These are phyloP conservation scores for Coleophoma eucalyptorum DNA, from an alignment of 2,329 filamentous ascomycete species.

Conservation along the genomic window DNA sequence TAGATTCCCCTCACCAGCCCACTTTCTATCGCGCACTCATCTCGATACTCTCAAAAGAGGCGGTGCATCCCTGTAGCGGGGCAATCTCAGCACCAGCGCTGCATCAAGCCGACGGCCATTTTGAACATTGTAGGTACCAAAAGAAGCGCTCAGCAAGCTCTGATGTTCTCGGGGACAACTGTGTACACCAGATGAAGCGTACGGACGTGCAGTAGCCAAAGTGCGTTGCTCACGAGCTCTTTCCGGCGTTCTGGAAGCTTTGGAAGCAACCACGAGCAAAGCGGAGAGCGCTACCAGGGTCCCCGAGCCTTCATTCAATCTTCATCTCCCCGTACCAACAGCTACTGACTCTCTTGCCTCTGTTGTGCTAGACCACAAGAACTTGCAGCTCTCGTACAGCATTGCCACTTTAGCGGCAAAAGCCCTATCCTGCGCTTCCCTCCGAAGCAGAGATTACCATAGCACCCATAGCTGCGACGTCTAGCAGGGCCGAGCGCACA, in stretches of 20 bases:
- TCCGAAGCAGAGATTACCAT: slow-evolving; percentile 11
- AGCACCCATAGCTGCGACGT: slow-evolving; percentile 22
- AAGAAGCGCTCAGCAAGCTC: no score
- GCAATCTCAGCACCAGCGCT: slow-evolving; percentile 8
- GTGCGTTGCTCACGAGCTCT: not conserved
- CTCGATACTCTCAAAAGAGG: no score
- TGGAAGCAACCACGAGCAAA: not conserved
- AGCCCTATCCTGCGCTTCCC: not conserved
- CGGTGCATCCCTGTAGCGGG: slow-evolving; percentile 20
- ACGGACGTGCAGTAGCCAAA: slow-evolving; percentile 3
- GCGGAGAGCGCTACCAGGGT: no score
- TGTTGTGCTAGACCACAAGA: no score
- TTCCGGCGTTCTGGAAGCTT: slow-evolving; percentile 9
- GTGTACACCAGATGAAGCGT: slow-evolving; percentile 10
- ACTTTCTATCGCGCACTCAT: no score
- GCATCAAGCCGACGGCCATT: not conserved
- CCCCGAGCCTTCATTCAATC: no score
- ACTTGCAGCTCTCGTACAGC: not conserved
- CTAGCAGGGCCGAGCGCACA: slow-evolving; percentile 23
- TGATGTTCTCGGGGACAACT: no score
- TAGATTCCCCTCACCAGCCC: no score
- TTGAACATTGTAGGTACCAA: not conserved
- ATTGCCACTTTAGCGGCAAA: slow-evolving; percentile 4
- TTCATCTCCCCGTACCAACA: no score
- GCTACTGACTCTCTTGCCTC: no score